Evolutionary conservation across 78 protist genomes (phyloP).

Genomic region (Mastigamoeba balamuthi): DNA sequence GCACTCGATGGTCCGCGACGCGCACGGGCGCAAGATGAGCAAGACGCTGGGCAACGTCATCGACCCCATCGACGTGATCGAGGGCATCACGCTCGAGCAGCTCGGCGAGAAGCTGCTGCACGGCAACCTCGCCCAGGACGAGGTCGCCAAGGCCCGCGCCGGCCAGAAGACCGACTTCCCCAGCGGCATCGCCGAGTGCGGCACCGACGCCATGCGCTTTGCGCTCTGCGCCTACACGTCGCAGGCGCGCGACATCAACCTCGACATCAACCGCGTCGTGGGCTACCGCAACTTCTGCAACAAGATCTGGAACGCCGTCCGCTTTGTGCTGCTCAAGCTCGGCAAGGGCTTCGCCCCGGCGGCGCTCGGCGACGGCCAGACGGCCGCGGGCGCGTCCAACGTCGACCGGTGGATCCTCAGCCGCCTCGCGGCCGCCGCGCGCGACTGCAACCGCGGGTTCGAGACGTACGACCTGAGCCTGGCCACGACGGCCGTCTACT

Average conservation of each 20-base stretch:
- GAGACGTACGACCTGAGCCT: slow-evolving; percentile 52
- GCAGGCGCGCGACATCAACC: slow-evolving; percentile 77
- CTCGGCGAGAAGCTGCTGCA: slow-evolving; percentile 37
- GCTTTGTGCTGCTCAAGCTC: slow-evolving; percentile 37
- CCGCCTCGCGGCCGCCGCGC: slow-evolving; percentile 46
- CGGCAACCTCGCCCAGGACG: slow-evolving; percentile 77
- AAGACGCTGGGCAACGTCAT: slow-evolving; percentile 94
- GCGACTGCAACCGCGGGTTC: slow-evolving; percentile 19
- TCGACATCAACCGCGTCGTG: slow-evolving; percentile 79
- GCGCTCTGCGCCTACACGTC: slow-evolving; percentile 77
- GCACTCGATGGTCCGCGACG: slow-evolving; percentile 90
- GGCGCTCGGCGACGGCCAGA: neutral
- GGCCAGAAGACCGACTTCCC: slow-evolving; percentile 78
- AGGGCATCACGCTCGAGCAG: slow-evolving; percentile 62
- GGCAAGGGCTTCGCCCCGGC: slow-evolving; percentile 4
- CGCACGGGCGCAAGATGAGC: slow-evolving; percentile 89
- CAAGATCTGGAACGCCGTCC: slow-evolving; percentile 91
- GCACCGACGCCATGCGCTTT: slow-evolving; percentile 97
- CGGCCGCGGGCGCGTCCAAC: slow-evolving; percentile 15
- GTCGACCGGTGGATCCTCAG: slow-evolving; percentile 85
- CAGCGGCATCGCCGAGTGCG: slow-evolving; percentile 94
- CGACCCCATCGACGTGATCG: slow-evolving; percentile 92
- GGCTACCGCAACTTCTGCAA: slow-evolving; percentile 91
- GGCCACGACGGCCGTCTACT: slow-evolving; percentile 58
- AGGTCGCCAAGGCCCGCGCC: slow-evolving; percentile 9